Percentiles rank a stretch among this genome's conserved stretches.
Evolutionary conservation across 306 rosid genomes (phyloP).

Genomic region (Canavalia ensiformis): DNA sequence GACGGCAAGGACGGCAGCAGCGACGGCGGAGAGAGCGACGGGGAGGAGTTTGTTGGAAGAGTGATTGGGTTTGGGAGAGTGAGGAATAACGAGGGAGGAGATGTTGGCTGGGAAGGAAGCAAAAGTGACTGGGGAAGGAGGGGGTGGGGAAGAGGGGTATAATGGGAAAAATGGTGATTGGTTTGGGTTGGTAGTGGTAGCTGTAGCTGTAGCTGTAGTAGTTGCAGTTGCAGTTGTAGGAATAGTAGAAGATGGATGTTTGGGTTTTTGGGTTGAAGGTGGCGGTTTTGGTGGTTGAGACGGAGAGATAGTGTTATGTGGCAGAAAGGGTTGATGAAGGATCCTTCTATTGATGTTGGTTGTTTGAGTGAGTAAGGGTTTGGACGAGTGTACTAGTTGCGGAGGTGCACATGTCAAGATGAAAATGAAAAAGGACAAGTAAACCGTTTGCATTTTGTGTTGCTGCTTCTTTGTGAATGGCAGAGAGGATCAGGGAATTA

Average conservation of each 20-base stretch:
- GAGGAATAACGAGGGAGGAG: constrained; percentile 81
- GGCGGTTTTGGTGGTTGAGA: constrained; percentile 57
- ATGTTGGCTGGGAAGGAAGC: constrained; percentile 96
- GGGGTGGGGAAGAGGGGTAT: constrained; percentile 75
- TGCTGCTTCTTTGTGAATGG: not conserved
- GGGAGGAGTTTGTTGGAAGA: constrained; percentile 63
- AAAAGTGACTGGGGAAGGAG: constrained; percentile 72
- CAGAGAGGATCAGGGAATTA: not conserved
- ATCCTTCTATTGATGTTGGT: constrained; percentile 48
- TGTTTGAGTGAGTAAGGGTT: constrained; percentile 3
- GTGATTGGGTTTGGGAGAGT: constrained; percentile 53
- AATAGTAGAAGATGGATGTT: constrained; percentile 72
- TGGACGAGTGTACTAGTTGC: constrained; percentile 28
- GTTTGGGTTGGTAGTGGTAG: constrained; percentile 39
- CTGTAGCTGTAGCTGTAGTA: not conserved
- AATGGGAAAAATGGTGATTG: constrained; percentile 85
- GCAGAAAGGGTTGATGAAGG: constrained; percentile 77
- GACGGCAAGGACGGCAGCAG: constrained; percentile 46
- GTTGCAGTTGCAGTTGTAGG: constrained; percentile 54
- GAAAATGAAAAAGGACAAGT: constrained; percentile 11
- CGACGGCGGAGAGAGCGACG: constrained; percentile 58
- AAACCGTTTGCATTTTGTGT: constrained; percentile 59
- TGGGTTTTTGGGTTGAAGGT: constrained; percentile 46
- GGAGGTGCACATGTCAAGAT: constrained; percentile 19
- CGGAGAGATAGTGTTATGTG: constrained; percentile 61